These are phyloP conservation scores for Pythium rishiriense DNA, from an alignment of 352 stramenopile genomes.

Conservation along the genomic window DNA sequence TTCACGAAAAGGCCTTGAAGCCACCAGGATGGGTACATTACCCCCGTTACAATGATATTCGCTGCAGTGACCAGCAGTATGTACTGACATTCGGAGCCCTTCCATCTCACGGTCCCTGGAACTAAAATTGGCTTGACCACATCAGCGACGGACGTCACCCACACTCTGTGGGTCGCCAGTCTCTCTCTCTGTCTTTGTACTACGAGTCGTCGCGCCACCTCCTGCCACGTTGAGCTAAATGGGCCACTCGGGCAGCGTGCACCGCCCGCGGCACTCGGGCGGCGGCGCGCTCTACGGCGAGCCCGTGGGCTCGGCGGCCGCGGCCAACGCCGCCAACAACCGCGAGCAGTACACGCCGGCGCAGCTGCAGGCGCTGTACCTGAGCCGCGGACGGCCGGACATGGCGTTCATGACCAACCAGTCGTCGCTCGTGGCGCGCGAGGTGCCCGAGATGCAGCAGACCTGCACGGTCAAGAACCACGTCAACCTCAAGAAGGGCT, in stretches of 20 bases:
- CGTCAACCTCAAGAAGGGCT: constrained; percentile 84
- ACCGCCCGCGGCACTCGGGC: constrained; percentile 34
- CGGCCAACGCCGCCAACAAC: constrained; percentile 33
- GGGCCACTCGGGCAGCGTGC: constrained; percentile 75
- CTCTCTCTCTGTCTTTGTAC: background rate
- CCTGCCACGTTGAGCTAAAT: constrained; percentile 27
- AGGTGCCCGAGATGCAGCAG: constrained; percentile 81
- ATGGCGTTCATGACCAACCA: constrained; percentile 88
- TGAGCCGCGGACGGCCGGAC: constrained; percentile 73
- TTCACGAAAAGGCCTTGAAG: background rate
- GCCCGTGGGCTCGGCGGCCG: constrained; percentile 35
- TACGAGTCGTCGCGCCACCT: background rate
- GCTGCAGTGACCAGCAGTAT: background rate
- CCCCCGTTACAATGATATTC: background rate
- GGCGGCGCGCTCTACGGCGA: constrained; percentile 66
- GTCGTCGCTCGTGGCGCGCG: constrained; percentile 35
- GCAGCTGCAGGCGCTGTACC: constrained; percentile 83
- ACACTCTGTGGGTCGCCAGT: too few relatives aligned
- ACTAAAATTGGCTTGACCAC: background rate
- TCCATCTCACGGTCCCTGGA: background rate
- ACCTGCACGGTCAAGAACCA: constrained; percentile 83
- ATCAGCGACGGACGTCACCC: too few relatives aligned
- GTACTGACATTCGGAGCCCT: background rate
- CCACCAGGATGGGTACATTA: background rate
- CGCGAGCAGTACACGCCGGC: constrained; percentile 70